Conservation (phyloP, 768 basidiomycete species). For the Termitomyces eurrhizus region DNA sequence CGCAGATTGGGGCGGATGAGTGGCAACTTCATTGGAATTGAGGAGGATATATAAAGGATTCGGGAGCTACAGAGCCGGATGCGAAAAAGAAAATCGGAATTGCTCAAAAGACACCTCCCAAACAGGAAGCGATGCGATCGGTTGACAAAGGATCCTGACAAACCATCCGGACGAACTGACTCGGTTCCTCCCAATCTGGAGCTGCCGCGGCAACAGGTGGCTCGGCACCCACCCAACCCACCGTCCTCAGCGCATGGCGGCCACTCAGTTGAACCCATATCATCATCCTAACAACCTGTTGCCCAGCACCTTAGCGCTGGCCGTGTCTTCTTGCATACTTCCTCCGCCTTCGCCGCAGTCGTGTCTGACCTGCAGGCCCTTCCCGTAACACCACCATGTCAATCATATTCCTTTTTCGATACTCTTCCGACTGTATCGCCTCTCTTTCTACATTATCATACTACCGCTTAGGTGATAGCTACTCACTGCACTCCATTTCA, state of each 20-base stretch:
- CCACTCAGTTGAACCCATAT: background rate
- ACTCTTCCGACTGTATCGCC: background rate
- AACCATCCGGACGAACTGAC: slow-evolving; percentile 17
- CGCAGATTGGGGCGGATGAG: slow-evolving; percentile 18
- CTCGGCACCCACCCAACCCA: slow-evolving; percentile 16
- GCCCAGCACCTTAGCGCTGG: slow-evolving; percentile 2
- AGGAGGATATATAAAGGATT: slow-evolving; percentile 29
- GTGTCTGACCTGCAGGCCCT: background rate
- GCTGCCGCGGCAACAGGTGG: slow-evolving; percentile 16
- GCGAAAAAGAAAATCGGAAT: slow-evolving; percentile 26
- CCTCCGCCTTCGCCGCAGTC: background rate
- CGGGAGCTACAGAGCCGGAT: slow-evolving; percentile 31
- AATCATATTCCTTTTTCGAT: background rate
- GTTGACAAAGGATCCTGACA: slow-evolving; percentile 21
- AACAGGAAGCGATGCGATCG: slow-evolving; percentile 18
- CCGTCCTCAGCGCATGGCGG: slow-evolving; percentile 15
- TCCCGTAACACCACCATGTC: background rate
- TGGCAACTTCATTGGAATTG: slow-evolving; percentile 17
- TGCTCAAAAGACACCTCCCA: slow-evolving; percentile 15
- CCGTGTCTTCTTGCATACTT: background rate
- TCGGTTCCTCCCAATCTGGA: slow-evolving; percentile 12
- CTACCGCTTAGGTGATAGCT: background rate
- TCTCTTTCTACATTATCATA: too few species aligned
- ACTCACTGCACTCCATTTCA: background rate
- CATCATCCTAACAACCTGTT: background rate